These are phyloP conservation scores for Marchantia paleacea DNA, from an alignment of 225 moss, liverwort and hornwort genomes.

Conservation along the genomic window DNA sequence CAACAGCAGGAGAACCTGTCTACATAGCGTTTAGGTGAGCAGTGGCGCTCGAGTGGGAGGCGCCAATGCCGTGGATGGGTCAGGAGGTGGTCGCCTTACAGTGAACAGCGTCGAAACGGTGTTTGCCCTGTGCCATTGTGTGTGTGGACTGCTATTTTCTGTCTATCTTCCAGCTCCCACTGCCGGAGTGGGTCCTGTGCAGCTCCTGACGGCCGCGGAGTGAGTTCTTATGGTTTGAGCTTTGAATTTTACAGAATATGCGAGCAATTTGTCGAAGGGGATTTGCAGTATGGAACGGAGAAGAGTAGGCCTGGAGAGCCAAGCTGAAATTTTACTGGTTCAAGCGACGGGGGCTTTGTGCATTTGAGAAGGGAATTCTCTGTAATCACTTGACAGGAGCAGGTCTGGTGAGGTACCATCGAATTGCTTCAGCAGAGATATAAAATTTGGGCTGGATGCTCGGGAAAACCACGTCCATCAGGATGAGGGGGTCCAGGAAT, in stretches of 20 bases:
- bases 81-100: neutral
- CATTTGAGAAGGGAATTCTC: neutral
- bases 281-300: constrained; percentile 13
- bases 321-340: constrained; percentile 7
- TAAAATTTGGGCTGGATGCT: constrained; percentile 53
- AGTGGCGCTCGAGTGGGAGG: neutral
- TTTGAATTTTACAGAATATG: constrained; percentile 5
- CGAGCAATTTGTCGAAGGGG: neutral
- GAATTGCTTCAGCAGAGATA: neutral
- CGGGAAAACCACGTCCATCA: constrained; percentile 47
- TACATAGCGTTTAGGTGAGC: neutral
- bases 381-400: neutral
- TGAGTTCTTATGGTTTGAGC: neutral
- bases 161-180: neutral
- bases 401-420: neutral
- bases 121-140: neutral
- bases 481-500: constrained; percentile 73
- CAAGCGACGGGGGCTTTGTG: neutral
- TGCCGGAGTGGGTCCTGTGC: neutral
- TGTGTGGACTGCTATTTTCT: neutral
- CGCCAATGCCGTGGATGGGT: neutral
- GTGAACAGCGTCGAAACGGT: neutral
- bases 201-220: neutral
- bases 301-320: constrained; percentile 1
- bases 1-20: neutral